Evolutionary conservation across 345 rosid genomes (phyloP), one percentile per base, ranked within the genome.

Genomic region (Aquilaria yunnanensis): DNA sequence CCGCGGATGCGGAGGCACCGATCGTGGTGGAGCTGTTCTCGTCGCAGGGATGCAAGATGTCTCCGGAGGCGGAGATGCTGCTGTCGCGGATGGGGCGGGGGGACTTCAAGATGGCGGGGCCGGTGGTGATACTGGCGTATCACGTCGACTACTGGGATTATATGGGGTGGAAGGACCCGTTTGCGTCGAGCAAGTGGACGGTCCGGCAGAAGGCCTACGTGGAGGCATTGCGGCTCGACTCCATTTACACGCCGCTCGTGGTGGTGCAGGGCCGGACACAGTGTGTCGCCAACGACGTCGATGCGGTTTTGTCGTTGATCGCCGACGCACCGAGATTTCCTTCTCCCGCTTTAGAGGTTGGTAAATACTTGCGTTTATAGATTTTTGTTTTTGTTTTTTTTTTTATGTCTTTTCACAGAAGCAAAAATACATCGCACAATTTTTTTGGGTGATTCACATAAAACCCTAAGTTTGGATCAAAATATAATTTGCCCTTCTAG

Each of bases 71-170:
- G 32, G 98, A 92, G 85, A 16, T 92, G 74, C 62, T 89, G 61
- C 57, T 84, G 69, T 92, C 98, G 5, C 71, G 98, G 73, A 83
- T 92, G 5, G 98, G 97, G 45, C 79, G 98, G 54, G 98, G 98
- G 10, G 97, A 92, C 63, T 92, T 92, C 53, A 78, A 76, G 59
- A 69, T 75, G 29, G 91, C 72, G 56, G 56, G 72, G 50, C 92
- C 93, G 16, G 85, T 82, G 64, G 60, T 87, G 50, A 76, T 87
- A 67, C 58, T 92, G 69, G 92, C 78, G 2, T 86, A 80, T 67
- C 97, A 92, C 51, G 97, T 89, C 0, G 98, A 89, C 60, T 89
- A 87, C 53, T 93, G 98, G 97, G 98, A 93, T 56, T 85, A 89
- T 59, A 80, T 72, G 73, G 98, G 98, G 7, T 93, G 98, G 98